phyloP scores from a whole-genome alignment of 371 early-diverging fungal species.

The Batrachochytrium dendrobatidis region DNA sequence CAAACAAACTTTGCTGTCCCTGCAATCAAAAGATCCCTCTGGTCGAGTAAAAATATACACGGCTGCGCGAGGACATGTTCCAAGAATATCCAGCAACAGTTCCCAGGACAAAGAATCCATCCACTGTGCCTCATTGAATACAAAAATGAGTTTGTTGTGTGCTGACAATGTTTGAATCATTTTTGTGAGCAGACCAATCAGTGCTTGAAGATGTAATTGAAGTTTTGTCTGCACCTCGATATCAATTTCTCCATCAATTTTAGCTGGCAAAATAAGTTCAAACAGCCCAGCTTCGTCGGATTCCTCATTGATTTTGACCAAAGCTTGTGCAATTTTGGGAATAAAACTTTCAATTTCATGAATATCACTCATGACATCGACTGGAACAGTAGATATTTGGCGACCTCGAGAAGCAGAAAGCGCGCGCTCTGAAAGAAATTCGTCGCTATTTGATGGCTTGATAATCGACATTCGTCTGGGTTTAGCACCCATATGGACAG shows the following conservation, averaged over 20 bases:
- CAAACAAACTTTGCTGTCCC: slow-evolving; percentile 15
- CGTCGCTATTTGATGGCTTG: background rate
- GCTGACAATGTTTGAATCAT: slow-evolving; percentile 22
- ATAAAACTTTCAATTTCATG: background rate
- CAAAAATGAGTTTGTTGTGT: slow-evolving; percentile 17
- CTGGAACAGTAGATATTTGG: too few relatives aligned
- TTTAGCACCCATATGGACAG: background rate
- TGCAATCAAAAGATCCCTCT: slow-evolving; percentile 25
- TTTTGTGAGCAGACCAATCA: slow-evolving; percentile 25
- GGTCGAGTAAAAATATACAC: slow-evolving; percentile 32
- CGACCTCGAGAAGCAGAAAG: too few relatives aligned
- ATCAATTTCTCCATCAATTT: slow-evolving; percentile 10
- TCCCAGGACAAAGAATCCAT: slow-evolving; percentile 42
- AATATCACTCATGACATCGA: background rate
- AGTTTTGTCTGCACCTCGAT: slow-evolving; percentile 13
- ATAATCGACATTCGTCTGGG: slow-evolving; percentile 1
- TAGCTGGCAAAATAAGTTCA: slow-evolving; percentile 21
- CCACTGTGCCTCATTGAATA: slow-evolving; percentile 42
- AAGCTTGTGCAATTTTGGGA: slow-evolving; percentile 9
- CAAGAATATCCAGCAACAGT: slow-evolving; percentile 27
- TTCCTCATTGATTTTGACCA: slow-evolving; percentile 19
- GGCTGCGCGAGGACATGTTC: slow-evolving; percentile 20
- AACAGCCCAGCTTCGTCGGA: slow-evolving; percentile 23
- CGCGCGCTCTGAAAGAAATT: background rate
- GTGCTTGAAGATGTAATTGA: slow-evolving; percentile 22